Conservation (phyloP, 2,329 filamentous ascomycete species). For the Trichophyton verrucosum region DNA sequence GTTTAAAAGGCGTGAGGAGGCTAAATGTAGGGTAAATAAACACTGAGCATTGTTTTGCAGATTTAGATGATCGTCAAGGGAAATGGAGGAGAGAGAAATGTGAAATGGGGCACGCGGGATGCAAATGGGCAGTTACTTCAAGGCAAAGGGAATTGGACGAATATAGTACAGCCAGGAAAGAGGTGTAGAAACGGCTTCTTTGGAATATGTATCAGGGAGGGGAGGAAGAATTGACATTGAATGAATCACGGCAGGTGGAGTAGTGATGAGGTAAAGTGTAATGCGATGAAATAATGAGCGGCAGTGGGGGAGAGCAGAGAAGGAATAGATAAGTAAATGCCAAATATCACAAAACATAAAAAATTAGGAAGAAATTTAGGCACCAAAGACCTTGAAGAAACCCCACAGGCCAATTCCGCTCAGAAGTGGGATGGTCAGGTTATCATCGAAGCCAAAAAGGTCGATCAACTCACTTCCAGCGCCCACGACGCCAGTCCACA, state of each 20-base stretch:
- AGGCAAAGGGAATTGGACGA: neutral
- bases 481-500: constrained; percentile 80
- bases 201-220: neutral
- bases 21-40: neutral
- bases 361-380: constrained; percentile 1
- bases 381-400: constrained; percentile 74
- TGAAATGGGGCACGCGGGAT: neutral
- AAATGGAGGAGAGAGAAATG: neutral
- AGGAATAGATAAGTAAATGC: neutral
- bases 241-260: too few relatives aligned
- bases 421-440: constrained; percentile 86
- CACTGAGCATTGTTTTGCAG: neutral
- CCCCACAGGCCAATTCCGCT: constrained; percentile 82
- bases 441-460: constrained; percentile 91
- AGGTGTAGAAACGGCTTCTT: neutral
- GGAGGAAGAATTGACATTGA: neutral
- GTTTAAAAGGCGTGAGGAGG: neutral
- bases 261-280: too few relatives aligned
- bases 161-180: neutral
- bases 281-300: neutral
- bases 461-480: constrained; percentile 84
- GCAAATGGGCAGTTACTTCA: neutral
- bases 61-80: neutral
- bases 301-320: neutral
- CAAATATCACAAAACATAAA: neutral